These are phyloP conservation scores for Tricholoma saponaceum DNA, from an alignment of 768 basidiomycete species.

Conservation along the genomic window DNA sequence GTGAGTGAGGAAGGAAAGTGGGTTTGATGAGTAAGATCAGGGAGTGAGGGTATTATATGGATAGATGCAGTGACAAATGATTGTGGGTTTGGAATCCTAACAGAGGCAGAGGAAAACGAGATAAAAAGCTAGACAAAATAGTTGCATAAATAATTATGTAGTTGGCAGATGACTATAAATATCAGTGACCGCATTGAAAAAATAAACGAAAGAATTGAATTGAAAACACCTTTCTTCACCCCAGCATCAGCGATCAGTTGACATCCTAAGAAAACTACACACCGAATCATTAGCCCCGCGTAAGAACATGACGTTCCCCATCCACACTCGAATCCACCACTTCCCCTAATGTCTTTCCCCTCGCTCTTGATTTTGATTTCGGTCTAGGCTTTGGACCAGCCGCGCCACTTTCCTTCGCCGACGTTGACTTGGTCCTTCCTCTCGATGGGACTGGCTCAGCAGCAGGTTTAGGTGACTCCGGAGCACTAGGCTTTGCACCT, in stretches of 20 bases:
- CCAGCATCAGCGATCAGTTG: background rate
- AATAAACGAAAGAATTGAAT: background rate
- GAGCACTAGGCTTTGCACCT: slow-evolving; percentile 2
- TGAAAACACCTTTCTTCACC: background rate
- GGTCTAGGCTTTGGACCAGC: slow-evolving; percentile 6
- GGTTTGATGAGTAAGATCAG: background rate
- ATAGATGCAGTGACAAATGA: background rate
- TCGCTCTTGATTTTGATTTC: slow-evolving; percentile 6
- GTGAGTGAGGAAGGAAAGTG: background rate
- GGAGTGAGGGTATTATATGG: background rate
- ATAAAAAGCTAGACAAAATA: too few relatives aligned
- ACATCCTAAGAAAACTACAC: background rate
- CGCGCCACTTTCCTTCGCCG: slow-evolving; percentile 4
- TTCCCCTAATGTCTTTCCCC: slow-evolving; percentile 21
- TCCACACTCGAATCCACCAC: slow-evolving; percentile 32
- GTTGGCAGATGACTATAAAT: background rate
- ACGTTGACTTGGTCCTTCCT: slow-evolving; percentile 1
- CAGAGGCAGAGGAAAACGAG: background rate
- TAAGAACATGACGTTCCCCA: slow-evolving; percentile 18
- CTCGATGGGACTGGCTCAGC: slow-evolving; percentile 2
- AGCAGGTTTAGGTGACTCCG: slow-evolving; percentile 1
- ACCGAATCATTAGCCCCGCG: background rate
- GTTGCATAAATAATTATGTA: background rate
- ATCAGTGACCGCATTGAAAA: background rate
- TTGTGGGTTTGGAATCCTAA: background rate